These are phyloP conservation scores for Caloboletus firmus DNA, from an alignment of 1,284 basidiomycete species.

Conservation along the genomic window DNA sequence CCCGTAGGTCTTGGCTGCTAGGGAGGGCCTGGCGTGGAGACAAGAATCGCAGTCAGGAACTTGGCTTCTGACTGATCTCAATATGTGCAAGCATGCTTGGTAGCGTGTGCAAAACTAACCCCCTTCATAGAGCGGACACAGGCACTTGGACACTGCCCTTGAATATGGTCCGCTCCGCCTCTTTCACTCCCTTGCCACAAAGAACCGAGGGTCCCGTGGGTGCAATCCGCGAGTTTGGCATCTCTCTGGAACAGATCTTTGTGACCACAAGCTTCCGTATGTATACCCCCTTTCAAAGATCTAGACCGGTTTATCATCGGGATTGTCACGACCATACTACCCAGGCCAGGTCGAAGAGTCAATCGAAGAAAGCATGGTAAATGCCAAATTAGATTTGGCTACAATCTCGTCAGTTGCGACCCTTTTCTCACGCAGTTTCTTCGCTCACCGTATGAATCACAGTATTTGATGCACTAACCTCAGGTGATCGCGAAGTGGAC, in stretches of 20 bases:
- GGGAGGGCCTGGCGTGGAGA: not conserved
- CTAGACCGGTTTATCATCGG: not conserved
- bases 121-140: slow-evolving; percentile 5
- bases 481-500: slow-evolving; percentile 1
- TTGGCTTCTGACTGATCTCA: slow-evolving; percentile 1
- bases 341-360: not conserved
- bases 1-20: not conserved
- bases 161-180: slow-evolving; percentile 1
- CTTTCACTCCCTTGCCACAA: not conserved
- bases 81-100: not conserved
- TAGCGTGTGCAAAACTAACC: not conserved
- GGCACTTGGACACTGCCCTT: slow-evolving; percentile 2
- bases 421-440: not conserved
- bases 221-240: slow-evolving; percentile 13
- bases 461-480: slow-evolving; percentile 8
- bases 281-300: not conserved
- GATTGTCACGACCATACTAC: not conserved
- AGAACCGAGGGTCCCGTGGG: slow-evolving; percentile 11
- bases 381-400: slow-evolving; percentile 2
- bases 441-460: not conserved
- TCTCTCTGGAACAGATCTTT: slow-evolving; percentile 9
- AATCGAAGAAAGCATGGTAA: slow-evolving; percentile 4
- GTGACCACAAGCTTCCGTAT: slow-evolving; percentile 13
- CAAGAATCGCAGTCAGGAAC: not conserved
- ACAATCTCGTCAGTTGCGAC: slow-evolving; percentile 3